These are phyloP conservation scores for Scenedesmus sp. DNA, from an alignment of 163 green algal genomes.

Conservation along the genomic window DNA sequence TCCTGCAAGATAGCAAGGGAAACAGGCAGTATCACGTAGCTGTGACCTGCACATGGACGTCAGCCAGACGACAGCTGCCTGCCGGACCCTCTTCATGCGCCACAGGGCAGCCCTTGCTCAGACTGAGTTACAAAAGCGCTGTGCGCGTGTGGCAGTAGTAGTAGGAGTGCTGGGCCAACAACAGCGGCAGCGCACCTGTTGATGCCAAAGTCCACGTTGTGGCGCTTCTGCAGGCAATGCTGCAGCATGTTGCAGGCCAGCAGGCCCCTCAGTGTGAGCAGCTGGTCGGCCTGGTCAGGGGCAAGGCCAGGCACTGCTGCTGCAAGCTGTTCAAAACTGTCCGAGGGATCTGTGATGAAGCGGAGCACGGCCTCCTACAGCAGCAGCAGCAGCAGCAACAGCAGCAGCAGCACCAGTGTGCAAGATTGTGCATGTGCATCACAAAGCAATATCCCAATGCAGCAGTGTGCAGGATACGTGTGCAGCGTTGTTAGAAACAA, in stretches of 20 bases:
- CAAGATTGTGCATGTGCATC: neutral
- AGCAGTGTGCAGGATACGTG: too few relatives aligned
- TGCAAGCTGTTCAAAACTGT: neutral
- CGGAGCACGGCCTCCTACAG: conserved; percentile 41
- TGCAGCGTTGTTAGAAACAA: too few relatives aligned
- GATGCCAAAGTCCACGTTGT: conserved; percentile 67
- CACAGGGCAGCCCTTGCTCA: neutral
- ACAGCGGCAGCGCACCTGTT: conserved; percentile 47
- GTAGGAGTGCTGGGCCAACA: neutral
- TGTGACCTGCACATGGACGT: neutral
- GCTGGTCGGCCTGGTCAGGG: conserved; percentile 45
- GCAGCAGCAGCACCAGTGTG: neutral
- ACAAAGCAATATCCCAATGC: too few relatives aligned
- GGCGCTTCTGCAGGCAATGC: conserved; percentile 66
- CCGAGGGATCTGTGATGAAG: conserved; percentile 20
- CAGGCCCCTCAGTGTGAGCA: conserved; percentile 71
- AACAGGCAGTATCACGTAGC: neutral
- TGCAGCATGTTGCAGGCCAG: conserved; percentile 63
- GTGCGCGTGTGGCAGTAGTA: too few relatives aligned
- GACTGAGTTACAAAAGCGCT: too few relatives aligned
- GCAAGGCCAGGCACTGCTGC: conserved; percentile 15
- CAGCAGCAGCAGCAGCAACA: neutral
- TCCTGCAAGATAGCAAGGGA: conserved; percentile 8
- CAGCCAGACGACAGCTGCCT: too few relatives aligned
- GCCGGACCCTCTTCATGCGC: too few relatives aligned